These are phyloP conservation scores for Arthrobotrys sphaeroides DNA, from an alignment of 2,329 filamentous ascomycete species.

Conservation along the genomic window DNA sequence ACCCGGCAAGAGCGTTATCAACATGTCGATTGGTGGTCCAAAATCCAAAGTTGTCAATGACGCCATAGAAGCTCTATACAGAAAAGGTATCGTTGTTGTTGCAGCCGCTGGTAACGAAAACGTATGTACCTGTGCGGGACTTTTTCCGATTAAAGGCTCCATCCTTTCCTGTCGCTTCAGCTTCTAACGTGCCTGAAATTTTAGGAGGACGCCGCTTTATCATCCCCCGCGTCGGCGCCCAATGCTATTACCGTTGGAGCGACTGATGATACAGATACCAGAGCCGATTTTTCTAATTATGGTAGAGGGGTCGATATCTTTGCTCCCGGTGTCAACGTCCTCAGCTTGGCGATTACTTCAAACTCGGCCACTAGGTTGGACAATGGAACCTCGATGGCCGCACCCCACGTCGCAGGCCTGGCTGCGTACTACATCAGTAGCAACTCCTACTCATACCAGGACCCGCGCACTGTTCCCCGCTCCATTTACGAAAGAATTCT, in stretches of 20 bases:
- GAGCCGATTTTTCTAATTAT: slow-evolving; percentile 14
- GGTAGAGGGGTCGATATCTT: slow-evolving; percentile 15
- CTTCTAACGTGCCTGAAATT: too few species aligned
- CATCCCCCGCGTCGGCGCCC: slow-evolving; percentile 3
- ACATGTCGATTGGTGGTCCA: background rate
- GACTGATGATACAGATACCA: background rate
- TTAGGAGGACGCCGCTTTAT: slow-evolving; percentile 2
- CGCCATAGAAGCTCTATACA: slow-evolving; percentile 6
- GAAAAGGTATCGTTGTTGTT: slow-evolving; percentile 18
- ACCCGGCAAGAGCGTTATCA: too few species aligned
- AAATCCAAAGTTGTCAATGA: slow-evolving; percentile 26
- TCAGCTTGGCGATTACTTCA: background rate
- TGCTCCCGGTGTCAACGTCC: slow-evolving; percentile 15
- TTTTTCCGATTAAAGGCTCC: too few species aligned
- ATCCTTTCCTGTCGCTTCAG: too few species aligned
- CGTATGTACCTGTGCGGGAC: too few species aligned
- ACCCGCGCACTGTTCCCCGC: too few species aligned
- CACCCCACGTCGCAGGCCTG: slow-evolving; percentile 32
- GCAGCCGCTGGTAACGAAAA: slow-evolving; percentile 20
- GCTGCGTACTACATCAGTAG: slow-evolving; percentile 2
- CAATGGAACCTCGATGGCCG: slow-evolving; percentile 23
- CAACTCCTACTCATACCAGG: too few species aligned
- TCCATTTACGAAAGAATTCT: too few species aligned
- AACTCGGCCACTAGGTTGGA: background rate
- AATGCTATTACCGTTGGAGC: slow-evolving; percentile 17